These are phyloP conservation scores for Lactarius akahatsu DNA, from an alignment of 768 basidiomycete genomes.

Conservation along the genomic window DNA sequence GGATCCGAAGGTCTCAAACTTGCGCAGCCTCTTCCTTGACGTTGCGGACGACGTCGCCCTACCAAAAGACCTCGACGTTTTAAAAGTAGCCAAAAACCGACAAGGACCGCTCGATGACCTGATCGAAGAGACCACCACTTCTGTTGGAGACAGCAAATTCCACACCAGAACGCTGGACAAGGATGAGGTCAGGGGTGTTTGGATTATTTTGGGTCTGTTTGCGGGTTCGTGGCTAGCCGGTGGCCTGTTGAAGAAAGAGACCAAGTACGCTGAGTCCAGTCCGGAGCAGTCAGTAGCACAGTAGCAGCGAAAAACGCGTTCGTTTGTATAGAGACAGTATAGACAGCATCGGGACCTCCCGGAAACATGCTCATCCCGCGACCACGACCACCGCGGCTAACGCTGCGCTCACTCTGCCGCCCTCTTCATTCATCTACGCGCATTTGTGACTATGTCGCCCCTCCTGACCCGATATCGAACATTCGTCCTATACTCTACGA, in stretches of 20 bases:
- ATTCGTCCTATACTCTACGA: slow-evolving; percentile 78
- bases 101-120: slow-evolving; percentile 24
- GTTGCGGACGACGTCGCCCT: slow-evolving; percentile 42
- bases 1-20: slow-evolving; percentile 13
- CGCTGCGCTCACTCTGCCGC: slow-evolving; percentile 25
- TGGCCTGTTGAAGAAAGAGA: slow-evolving; percentile 32
- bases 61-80: slow-evolving; percentile 30
- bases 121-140: slow-evolving; percentile 18
- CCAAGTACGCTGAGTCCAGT: slow-evolving; percentile 30
- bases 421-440: slow-evolving; percentile 25
- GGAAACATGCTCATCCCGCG: slow-evolving; percentile 23
- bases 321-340: not conserved
- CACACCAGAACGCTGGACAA: slow-evolving; percentile 39
- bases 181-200: slow-evolving; percentile 51
- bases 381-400: slow-evolving; percentile 21
- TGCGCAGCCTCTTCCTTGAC: slow-evolving; percentile 37
- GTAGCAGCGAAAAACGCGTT: not conserved
- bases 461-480: slow-evolving; percentile 76
- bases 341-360: slow-evolving; percentile 10
- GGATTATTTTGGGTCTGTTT: slow-evolving; percentile 48
- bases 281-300: slow-evolving; percentile 15
- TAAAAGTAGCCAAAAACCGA: slow-evolving; percentile 7
- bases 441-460: slow-evolving; percentile 51
- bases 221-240: slow-evolving; percentile 50
- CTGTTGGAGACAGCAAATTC: not conserved